Evolutionary conservation across 495 filamentous ascomycete species (phyloP), one percentile per base, ranked within the genome.

Genomic region (Podospora conica): DNA sequence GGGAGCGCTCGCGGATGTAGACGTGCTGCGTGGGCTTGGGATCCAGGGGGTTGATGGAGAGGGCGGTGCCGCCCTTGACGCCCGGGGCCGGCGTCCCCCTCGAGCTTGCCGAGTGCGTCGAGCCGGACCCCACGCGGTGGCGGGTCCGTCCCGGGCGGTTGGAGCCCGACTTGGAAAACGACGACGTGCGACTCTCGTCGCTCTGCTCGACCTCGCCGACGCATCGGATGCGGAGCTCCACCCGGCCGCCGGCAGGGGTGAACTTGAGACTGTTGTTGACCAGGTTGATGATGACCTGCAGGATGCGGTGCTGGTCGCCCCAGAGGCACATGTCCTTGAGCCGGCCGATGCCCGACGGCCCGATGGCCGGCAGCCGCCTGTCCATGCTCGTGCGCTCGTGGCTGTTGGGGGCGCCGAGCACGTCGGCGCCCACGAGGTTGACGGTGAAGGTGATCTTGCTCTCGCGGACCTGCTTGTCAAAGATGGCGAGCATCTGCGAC

Each of bases 221-320:
- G 66, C 91, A 93, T 63, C 83, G 86, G 65, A 97, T 92, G 12
- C 86, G 83, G 28, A 96, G 84, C 18, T 86, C 79, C 2, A 96
- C 88, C 54, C 81, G 85, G 10, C 93, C 92, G 9, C 88, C 85
- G 53, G 87, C 78, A 0, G 92, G 92, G 2, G 93, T 97, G 71
- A 97, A 97, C 73, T 97, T 97, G 15, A 96, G 79, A 71, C 89
- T 91, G 76, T 97, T 97, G 77, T 89, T 91, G 53, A 96, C 91
- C 15, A 97, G 82, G 72, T 97, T 97, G 79, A 96, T 96, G 56
- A 96, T 84, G 28, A 96, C 89, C 71, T 96, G 92, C 12, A 96
- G 76, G 29, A 96, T 92, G 27, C 93, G 83, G 69, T 96, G 91
- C 67, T 92, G 89, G 71, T 96, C 93, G n/a, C 93, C 93, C 88